Base-by-base conservation (phyloP, 2,329 filamentous ascomycete species). In the Aspergillus sergii region DNA sequence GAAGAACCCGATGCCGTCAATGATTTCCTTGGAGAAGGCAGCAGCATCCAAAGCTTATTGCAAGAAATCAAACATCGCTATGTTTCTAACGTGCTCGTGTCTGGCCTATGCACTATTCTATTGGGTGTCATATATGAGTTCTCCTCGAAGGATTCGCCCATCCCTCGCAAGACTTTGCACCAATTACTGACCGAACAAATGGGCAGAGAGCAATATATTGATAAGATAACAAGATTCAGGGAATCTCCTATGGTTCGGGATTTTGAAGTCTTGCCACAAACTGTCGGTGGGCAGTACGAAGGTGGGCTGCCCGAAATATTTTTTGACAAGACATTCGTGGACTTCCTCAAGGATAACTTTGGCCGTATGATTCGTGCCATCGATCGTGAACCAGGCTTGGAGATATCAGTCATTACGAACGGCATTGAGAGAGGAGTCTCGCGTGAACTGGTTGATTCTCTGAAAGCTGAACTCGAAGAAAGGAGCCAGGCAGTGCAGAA, bases 321-420 rank as follows among this genome's bases (percentile, higher is more conserved):
- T 74, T 95, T 98, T 67, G 93, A 97, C 69, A 85, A 87, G 54
- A 87, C 87, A 0, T 98, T 97, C 76, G 89, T 99, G 60, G 92
- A 97, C 64, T 97, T 98, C 72, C 87, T 97, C 71, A 97, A 97
- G 73, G 94, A 98, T 72, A 97, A 97, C 74, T 98, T 96, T 75
- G 94, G 91, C 71, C 90, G 94, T 10, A 81, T 97, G 62, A 82
- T 90, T 45, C 88, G 93, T 66, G 91, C 93, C 16, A 92, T 99
- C 70, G 95, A 99, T 77, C 89, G 94, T 64, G 92, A 97, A 66
- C 95, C 95, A 0, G 92, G 90, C 1, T 83, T 96, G 64, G 95
- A 99, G 75, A 89, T 96, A 30, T 90, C 93, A 0, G 86, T 95
- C 12, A 84, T 93, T 61, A 85, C 89, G 50, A 93, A 94, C 73